Conservation (phyloP, 2,329 filamentous ascomycete species). For the Penicillium sp. region DNA sequence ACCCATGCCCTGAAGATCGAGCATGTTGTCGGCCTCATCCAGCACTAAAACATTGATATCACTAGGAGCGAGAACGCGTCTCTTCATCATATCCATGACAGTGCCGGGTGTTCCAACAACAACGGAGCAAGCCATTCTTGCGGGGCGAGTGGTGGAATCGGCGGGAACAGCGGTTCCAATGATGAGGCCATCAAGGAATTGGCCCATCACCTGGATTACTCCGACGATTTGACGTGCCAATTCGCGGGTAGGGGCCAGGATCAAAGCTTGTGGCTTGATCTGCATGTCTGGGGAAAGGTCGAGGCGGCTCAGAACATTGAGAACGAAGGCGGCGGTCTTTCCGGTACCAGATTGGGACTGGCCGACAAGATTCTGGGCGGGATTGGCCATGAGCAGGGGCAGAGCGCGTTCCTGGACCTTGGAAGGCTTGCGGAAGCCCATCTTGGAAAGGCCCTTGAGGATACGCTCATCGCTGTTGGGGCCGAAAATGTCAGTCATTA, state of each 20-base stretch:
- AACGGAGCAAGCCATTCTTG: constrained; percentile 73
- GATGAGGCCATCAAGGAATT: constrained; percentile 75
- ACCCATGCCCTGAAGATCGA: constrained; percentile 91
- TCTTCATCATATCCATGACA: constrained; percentile 82
- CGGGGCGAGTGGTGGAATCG: constrained; percentile 69
- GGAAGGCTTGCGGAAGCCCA: constrained; percentile 92
- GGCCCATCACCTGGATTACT: constrained; percentile 81
- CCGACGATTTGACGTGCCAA: constrained; percentile 91
- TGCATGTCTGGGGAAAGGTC: constrained; percentile 69
- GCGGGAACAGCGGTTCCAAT: constrained; percentile 82
- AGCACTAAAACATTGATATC: constrained; percentile 82
- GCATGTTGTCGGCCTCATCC: constrained; percentile 98
- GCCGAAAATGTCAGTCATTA: constrained; percentile 9
- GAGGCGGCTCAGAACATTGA: constrained; percentile 86
- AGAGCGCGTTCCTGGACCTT: constrained; percentile 97
- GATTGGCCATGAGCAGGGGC: constrained; percentile 82
- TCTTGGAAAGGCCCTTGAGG: constrained; percentile 73
- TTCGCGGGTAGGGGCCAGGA: constrained; percentile 86
- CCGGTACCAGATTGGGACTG: constrained; percentile 99
- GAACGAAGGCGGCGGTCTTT: constrained; percentile 95
- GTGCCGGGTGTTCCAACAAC: constrained; percentile 95
- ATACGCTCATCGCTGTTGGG: constrained; percentile 63
- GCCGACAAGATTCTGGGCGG: constrained; percentile 92
- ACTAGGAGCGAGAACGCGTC: constrained; percentile 71
- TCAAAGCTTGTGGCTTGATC: constrained; percentile 74